Evolutionary conservation across 345 rosid genomes (phyloP), one percentile per base, ranked within the genome.

Genomic region (Triadica sebifera): DNA sequence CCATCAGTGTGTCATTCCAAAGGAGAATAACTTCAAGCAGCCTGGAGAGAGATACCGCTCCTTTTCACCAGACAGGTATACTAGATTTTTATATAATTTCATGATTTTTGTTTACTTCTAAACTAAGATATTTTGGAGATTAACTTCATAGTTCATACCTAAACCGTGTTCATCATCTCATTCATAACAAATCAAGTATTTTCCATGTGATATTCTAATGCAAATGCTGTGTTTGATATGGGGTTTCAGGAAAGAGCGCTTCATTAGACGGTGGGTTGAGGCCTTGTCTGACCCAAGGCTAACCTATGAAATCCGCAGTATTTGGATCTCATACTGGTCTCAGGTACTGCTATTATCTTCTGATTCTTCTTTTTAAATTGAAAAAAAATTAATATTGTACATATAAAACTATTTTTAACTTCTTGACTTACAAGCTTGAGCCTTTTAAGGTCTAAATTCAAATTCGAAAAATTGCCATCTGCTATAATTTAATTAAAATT

Each of bases 1-100:
- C 20, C 13, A n/a, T 58, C 15, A 71, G 74, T 12, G 17, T 58
- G 52, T 71, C 9, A 71, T 71, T 71, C 56, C 63, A 17, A 79
- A 75, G 55, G 82, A 79, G 79, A 79, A 79, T 65, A 79, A 79
- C 73, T 79, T 79, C 72, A 79, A 79, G 70, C 82, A 75, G 29
- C 58, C 82, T 34, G 82, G 82, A 52, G 79, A 79, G 22, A 75
- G 82, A 75, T 79, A 45, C 73, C 75, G 82, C 13, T 75, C 82
- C 19, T 79, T 70, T 25, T 11, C 75, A 39, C 73, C 82, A 10
- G 82, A 79, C 69, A 79, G 78, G 82, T 79, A 58, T 34, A 17
- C n/a, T 8, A n/a, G n/a, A n/a, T 16, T 25, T 1, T 43, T 0
- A 3, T 20, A 13, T 22, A 38, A 10, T 53, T 24, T 15, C 15